phyloP scores from a whole-genome alignment of 202 grass and related monocot genomes.

The Cymbopogon flexuosus region DNA sequence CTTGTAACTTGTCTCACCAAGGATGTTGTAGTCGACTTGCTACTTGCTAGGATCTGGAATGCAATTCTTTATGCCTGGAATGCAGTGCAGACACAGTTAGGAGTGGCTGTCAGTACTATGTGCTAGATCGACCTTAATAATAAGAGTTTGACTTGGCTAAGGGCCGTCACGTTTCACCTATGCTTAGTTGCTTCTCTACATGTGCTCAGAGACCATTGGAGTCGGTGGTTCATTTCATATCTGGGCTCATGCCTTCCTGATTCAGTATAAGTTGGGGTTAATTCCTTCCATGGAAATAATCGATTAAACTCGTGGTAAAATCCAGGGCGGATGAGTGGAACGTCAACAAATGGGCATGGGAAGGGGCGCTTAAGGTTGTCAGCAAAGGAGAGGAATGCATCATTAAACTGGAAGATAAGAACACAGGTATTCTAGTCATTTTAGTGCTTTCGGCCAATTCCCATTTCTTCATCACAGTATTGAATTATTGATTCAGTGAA shows the following conservation, averaged over 20 bases:
- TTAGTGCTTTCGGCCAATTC: not conserved
- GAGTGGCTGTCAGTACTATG: not conserved
- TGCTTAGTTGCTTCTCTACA: not conserved
- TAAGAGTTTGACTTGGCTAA: not conserved
- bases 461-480: not conserved
- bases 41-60: conserved; percentile 4
- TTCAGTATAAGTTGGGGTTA: not conserved
- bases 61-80: not conserved
- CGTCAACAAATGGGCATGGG: conserved; percentile 96
- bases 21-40: not conserved
- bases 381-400: conserved; percentile 95
- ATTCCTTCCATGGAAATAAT: not conserved
- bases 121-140: not conserved
- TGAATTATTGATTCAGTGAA: not conserved
- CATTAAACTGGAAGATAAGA: conserved; percentile 88
- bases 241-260: not conserved
- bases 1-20: not conserved
- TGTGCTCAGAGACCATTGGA: not conserved
- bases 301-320: not conserved
- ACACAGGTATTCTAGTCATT: conserved; percentile 44
- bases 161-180: not conserved
- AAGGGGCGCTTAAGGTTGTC: conserved; percentile 84
- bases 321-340: conserved; percentile 96
- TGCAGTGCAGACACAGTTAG: not conserved
- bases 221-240: not conserved